Base-by-base conservation (phyloP, 1,139 yeast species). In the Nakaseomyces nivariensis region DNA sequence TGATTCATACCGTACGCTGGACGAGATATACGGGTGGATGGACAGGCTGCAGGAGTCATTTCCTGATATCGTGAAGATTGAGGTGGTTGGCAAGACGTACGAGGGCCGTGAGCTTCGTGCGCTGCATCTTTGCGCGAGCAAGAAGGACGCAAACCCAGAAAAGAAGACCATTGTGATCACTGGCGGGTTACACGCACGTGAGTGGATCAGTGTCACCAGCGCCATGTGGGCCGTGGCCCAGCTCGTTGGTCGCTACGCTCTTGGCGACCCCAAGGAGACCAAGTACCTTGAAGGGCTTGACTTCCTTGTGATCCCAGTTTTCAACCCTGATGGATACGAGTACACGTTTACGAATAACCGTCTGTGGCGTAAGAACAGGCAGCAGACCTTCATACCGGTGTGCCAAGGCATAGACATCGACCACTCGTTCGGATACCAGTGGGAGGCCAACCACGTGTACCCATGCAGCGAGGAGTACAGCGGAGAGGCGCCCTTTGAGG, bases 291-390 rank as follows among this genome's bases (percentile, higher is more conserved):
- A 77, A 47, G 64, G 72, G 40, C 68, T 87, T 55, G 92, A 87
- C 62, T 85, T 86, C 61, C 64, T 85, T 37, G 80, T 88, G 56
- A 74, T 88, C 41, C 97, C 97, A 0, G 85, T 87, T 9, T 75
- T 81, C 67, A 89, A 89, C 62, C 96, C 96, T 0, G 97, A 89
- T 66, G 97, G 97, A 0, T 89, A 89, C 63, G 88, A 72, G 11
- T 84, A 84, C 64, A 75, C 95, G 1, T 89, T 96, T 96, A 74
- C 72, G 4, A 63, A 70, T 37, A 96, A 89, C 63, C 72, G 97
- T 50, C 71, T 89, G 54, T 89, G 97, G 97, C 73, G 95, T 46
- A 89, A 89, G 64, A 89, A 87, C 67, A 76, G 96, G 54, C 96
- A 89, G 67, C 77, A 78, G 49, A 85, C 95, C 0, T 75, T 72